Evolutionary conservation across 129 eudicot genomes (phyloP).

Genomic region (Mikania micrantha): DNA sequence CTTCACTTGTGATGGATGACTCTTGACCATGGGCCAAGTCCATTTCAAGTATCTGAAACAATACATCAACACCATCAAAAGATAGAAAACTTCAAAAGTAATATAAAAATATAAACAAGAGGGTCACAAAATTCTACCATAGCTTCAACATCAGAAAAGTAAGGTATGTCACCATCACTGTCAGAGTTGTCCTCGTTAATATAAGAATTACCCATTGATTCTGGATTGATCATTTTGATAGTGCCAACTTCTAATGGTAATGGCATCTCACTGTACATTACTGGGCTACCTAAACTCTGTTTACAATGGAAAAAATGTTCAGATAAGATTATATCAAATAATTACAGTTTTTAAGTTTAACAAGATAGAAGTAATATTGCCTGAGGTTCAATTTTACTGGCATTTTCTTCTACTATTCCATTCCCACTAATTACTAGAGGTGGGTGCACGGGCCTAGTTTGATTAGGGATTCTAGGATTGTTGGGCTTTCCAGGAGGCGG

Average conservation of each 20-base stretch:
- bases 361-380: slow-evolving; percentile 14
- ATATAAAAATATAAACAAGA: slow-evolving; percentile 11
- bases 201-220: slow-evolving; percentile 36
- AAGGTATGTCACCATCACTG: slow-evolving; percentile 76
- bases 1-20: slow-evolving; percentile 36
- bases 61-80: slow-evolving; percentile 16
- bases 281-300: slow-evolving; percentile 40
- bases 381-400: slow-evolving; percentile 39
- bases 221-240: slow-evolving; percentile 33
- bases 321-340: not conserved
- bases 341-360: not conserved
- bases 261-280: slow-evolving; percentile 28
- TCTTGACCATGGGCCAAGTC: slow-evolving; percentile 65
- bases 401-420: slow-evolving; percentile 38
- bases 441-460: slow-evolving; percentile 32
- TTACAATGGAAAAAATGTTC: slow-evolving; percentile 3
- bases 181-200: slow-evolving; percentile 49
- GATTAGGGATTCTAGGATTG: slow-evolving; percentile 37
- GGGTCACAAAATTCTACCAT: slow-evolving; percentile 43
- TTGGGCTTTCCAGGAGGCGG: slow-evolving; percentile 31
- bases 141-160: slow-evolving; percentile 88
- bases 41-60: slow-evolving; percentile 79
- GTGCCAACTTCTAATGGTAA: slow-evolving; percentile 39
- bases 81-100: not conserved
- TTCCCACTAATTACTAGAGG: slow-evolving; percentile 23